phyloP scores from a whole-genome alignment of 2,329 filamentous ascomycete species.

The Hypocrella siamensis region DNA sequence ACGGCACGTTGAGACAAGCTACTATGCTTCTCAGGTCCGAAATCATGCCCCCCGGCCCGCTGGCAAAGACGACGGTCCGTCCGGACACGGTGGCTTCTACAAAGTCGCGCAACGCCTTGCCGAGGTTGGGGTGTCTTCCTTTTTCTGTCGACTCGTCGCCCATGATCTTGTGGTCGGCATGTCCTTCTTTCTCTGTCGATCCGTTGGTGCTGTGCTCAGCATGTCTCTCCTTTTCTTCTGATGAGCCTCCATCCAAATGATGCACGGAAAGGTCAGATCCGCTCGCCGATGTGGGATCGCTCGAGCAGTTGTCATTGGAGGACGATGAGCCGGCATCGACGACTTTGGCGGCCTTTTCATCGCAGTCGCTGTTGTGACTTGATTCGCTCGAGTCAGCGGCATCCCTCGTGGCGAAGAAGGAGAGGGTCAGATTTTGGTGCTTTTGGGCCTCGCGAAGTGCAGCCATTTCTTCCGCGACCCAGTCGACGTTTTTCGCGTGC shows the following conservation, averaged over 20 bases:
- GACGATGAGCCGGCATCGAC: conserved; percentile 11
- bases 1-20: conserved; percentile 33
- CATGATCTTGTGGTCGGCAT: conserved; percentile 24
- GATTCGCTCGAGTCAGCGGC: conserved; percentile 7
- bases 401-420: conserved; percentile 45
- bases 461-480: conserved; percentile 42
- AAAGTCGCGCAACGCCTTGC: conserved; percentile 30
- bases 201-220: conserved; percentile 25
- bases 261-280: conserved; percentile 11
- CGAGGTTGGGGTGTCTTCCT: conserved; percentile 28
- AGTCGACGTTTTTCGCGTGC: conserved; percentile 34
- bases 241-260: conserved; percentile 13
- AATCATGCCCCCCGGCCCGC: conserved; percentile 44
- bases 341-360: background rate
- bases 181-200: conserved; percentile 14
- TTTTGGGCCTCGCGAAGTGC: conserved; percentile 21
- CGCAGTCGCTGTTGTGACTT: conserved; percentile 3
- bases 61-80: conserved; percentile 40
- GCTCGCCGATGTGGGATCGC: conserved; percentile 6
- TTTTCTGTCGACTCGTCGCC: conserved; percentile 13
- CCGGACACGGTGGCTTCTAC: conserved; percentile 29
- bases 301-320: conserved; percentile 11
- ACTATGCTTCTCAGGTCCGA: conserved; percentile 38
- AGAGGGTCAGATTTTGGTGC: conserved; percentile 31
- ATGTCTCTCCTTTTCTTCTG: conserved; percentile 17